Evolutionary conservation across 176 grass and related monocot genomes (phyloP), one percentile per base, ranked within the genome.

Genomic region (Rhipidocladum racemiflorum): DNA sequence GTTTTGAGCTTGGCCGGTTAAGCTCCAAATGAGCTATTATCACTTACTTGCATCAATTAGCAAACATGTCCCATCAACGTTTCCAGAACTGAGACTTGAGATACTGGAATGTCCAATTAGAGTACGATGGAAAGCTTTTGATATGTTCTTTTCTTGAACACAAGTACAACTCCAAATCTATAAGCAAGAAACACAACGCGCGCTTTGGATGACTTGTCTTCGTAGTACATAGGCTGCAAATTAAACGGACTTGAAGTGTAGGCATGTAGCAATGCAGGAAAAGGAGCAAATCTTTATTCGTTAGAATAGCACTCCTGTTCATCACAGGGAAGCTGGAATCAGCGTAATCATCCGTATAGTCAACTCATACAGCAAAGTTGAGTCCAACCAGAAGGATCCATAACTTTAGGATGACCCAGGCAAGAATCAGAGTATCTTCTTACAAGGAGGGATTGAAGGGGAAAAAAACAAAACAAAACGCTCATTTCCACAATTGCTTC

Each of bases 401-500:
- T 40, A 68, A 72, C 72, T 86, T 73, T 49, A 72, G 48, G 39
- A 87, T 83, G 46, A 61, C 79, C 70, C 59, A 86, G 69, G 49
- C 73, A 82, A 86, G 65, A 90, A 86, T 86, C 40, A 42, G 57
- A 81, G 76, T 69, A 76, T 75, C 49, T 83, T 86, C 66, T 86
- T 83, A 83, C 79, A 90, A 84, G n/a, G 51, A 75, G 55, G 63
- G 74, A 79, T 73, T 68, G 66, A 17, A n/a, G 61, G 18, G 15
- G 8, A 6, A 23, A 34, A 10, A 65, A 34, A 12, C 30, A 63
- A 83, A 66, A 18, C 49, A 83, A 71, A 82, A 82, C 11, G 39
- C 83, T 13, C 83, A 73, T 90, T 90, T 77, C 78, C 53, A 25
- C 73, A 83, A 56, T 82, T 59, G 65, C 78, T 79, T 86, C 61